Percentiles rank a stretch among this genome's conserved stretches.
These are phyloP conservation scores for Fusarium albosuccineum DNA, from an alignment of 2,329 filamentous ascomycete genomes.

Conservation along the genomic window DNA sequence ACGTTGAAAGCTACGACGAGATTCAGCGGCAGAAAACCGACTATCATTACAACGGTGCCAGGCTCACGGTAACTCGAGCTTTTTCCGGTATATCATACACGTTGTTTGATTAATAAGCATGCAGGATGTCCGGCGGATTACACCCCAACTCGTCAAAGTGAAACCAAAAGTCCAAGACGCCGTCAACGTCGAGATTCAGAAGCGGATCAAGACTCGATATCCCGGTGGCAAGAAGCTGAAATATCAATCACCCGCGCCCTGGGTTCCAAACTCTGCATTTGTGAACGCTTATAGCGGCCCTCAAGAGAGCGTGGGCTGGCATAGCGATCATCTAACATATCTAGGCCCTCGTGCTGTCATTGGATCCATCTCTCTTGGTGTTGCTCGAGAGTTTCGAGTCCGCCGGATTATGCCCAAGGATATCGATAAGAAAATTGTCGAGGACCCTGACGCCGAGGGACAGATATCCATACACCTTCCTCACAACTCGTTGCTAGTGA, in stretches of 20 bases:
- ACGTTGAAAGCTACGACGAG: constrained; percentile 81
- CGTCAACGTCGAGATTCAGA: constrained; percentile 83
- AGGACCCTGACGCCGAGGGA: constrained; percentile 75
- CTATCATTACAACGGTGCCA: constrained; percentile 87
- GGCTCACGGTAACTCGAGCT: constrained; percentile 65
- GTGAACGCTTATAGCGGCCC: constrained; percentile 94
- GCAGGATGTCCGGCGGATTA: constrained; percentile 80
- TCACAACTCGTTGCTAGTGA: constrained; percentile 92
- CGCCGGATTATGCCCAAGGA: constrained; percentile 78
- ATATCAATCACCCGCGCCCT: constrained; percentile 79
- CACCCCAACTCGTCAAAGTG: constrained; percentile 78
- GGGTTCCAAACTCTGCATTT: constrained; percentile 90
- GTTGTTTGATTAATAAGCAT: constrained; percentile 21
- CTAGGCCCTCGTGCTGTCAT: constrained; percentile 90
- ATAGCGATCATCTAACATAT: constrained; percentile 93
- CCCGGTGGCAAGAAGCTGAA: constrained; percentile 79
- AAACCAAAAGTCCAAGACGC: constrained; percentile 77
- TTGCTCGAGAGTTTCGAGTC: constrained; percentile 93
- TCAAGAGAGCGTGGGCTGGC: constrained; percentile 87
- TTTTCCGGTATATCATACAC: neutral
- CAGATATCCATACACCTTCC: constrained; percentile 94
- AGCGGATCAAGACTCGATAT: constrained; percentile 77
- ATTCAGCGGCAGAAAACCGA: constrained; percentile 78
- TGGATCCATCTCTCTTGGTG: constrained; percentile 89
- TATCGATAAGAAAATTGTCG: constrained; percentile 53